A percentile compares a stretch with the other conserved stretches of the same genome.
phyloP scores from a whole-genome alignment of 768 basidiomycete species.

The Termitomyces sp. region DNA sequence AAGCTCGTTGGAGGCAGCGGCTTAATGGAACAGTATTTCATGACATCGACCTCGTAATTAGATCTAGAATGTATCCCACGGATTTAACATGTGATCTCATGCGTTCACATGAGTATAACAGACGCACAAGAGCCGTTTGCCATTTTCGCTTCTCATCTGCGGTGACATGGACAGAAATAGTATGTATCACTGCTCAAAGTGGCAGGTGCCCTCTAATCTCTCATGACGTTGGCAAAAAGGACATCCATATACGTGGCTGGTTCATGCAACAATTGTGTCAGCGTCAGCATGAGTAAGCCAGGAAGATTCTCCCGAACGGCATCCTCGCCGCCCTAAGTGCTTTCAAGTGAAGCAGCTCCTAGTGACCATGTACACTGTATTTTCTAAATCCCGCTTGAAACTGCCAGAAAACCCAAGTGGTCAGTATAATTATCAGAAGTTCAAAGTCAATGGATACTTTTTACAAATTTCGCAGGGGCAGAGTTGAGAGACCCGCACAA shows the following conservation, averaged over 20 bases:
- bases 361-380: too few species aligned
- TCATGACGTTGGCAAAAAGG: not conserved
- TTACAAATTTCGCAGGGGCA: too few species aligned
- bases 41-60: not conserved
- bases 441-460: too few species aligned
- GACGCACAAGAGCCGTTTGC: not conserved
- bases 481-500: too few species aligned
- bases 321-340: too few species aligned
- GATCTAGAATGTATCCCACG: not conserved
- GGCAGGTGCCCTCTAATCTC: not conserved
- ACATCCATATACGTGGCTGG: not conserved
- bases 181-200: not conserved
- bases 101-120: not conserved
- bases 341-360: too few species aligned
- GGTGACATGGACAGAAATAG: not conserved
- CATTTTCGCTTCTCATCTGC: not conserved
- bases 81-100: not conserved
- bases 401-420: too few species aligned
- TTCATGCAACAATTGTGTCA: not conserved
- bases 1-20: not conserved
- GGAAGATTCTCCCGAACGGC: too few species aligned
- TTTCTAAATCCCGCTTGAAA: too few species aligned
- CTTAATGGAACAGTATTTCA: not conserved
- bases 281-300: too few species aligned
- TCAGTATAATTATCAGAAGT: too few species aligned